phyloP scores from a whole-genome alignment of 2,329 filamentous ascomycete genomes.

The Penicillium oxalicum region DNA sequence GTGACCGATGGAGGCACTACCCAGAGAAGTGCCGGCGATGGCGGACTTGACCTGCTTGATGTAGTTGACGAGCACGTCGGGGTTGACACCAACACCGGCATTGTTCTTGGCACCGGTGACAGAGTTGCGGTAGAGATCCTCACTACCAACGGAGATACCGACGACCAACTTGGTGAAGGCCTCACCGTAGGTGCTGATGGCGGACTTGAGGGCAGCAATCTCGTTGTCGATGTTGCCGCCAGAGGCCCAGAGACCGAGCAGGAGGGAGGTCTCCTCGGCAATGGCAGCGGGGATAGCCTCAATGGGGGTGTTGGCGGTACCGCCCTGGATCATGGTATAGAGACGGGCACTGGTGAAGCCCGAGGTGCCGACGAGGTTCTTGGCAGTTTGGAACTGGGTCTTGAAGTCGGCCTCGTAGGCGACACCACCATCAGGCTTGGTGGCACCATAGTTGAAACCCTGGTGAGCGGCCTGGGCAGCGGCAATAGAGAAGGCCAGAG shows the following conservation, averaged over 20 bases:
- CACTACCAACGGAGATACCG: slow-evolving; percentile 79
- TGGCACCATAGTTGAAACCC: slow-evolving; percentile 47
- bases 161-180: slow-evolving; percentile 55
- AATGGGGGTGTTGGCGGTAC: slow-evolving; percentile 59
- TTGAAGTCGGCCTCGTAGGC: slow-evolving; percentile 42
- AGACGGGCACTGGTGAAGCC: slow-evolving; percentile 45
- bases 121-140: slow-evolving; percentile 78
- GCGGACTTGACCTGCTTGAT: slow-evolving; percentile 62
- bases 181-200: slow-evolving; percentile 63
- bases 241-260: slow-evolving; percentile 81
- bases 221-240: slow-evolving; percentile 68
- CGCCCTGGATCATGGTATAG: slow-evolving; percentile 58
- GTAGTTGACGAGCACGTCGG: slow-evolving; percentile 60
- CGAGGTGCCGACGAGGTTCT: slow-evolving; percentile 35
- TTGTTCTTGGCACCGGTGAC: slow-evolving; percentile 60
- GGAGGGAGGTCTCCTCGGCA: slow-evolving; percentile 66
- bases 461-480: slow-evolving; percentile 34
- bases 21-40: slow-evolving; percentile 55
- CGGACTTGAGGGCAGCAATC: slow-evolving; percentile 62
- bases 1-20: slow-evolving; percentile 61
- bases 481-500: slow-evolving; percentile 30
- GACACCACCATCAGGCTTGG: slow-evolving; percentile 35
- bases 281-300: slow-evolving; percentile 77
- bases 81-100: slow-evolving; percentile 57
- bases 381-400: slow-evolving; percentile 42